A percentile compares a stretch with the other conserved stretches of the same genome.
phyloP scores from a whole-genome alignment of 495 filamentous ascomycete species.

The Cairneyella variabilis region DNA sequence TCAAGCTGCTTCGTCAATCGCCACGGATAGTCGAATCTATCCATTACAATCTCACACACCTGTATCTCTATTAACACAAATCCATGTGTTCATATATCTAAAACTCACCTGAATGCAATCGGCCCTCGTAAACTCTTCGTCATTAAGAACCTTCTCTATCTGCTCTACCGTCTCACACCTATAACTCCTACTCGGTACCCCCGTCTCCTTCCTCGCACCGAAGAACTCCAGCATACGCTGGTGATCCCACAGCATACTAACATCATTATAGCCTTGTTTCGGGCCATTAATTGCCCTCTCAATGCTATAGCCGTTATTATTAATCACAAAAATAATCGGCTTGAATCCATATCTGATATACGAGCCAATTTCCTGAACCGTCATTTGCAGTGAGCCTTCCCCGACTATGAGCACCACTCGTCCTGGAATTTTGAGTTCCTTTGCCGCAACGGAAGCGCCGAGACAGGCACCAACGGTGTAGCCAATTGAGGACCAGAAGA shows the following conservation, averaged over 20 bases:
- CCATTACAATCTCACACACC: conserved; percentile 13
- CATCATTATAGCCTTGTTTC: conserved; percentile 44
- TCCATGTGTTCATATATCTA: neutral
- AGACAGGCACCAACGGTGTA: conserved; percentile 35
- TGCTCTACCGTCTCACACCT: conserved; percentile 32
- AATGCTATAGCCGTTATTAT: conserved; percentile 49
- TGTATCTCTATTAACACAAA: neutral
- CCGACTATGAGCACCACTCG: conserved; percentile 36
- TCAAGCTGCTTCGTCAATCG: too few relatives aligned
- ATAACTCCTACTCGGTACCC: conserved; percentile 24
- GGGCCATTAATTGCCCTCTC: conserved; percentile 48
- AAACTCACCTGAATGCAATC: conserved; percentile 31
- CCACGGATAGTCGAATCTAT: conserved; percentile 15
- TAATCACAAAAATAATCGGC: conserved; percentile 37
- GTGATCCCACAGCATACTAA: conserved; percentile 42
- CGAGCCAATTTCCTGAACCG: conserved; percentile 27
- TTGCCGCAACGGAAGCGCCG: conserved; percentile 33
- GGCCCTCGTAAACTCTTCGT: conserved; percentile 34
- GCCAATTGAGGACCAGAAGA: conserved; percentile 38
- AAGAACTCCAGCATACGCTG: conserved; percentile 36
- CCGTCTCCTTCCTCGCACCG: conserved; percentile 15
- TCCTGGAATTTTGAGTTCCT: conserved; percentile 23
- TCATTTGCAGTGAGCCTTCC: conserved; percentile 40
- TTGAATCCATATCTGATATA: conserved; percentile 6
- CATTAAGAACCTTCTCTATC: conserved; percentile 33